Percentiles rank a stretch among this genome's conserved stretches.
phyloP scores from a whole-genome alignment of 2,329 filamentous ascomycete species.

The Beauveria bassiana region DNA sequence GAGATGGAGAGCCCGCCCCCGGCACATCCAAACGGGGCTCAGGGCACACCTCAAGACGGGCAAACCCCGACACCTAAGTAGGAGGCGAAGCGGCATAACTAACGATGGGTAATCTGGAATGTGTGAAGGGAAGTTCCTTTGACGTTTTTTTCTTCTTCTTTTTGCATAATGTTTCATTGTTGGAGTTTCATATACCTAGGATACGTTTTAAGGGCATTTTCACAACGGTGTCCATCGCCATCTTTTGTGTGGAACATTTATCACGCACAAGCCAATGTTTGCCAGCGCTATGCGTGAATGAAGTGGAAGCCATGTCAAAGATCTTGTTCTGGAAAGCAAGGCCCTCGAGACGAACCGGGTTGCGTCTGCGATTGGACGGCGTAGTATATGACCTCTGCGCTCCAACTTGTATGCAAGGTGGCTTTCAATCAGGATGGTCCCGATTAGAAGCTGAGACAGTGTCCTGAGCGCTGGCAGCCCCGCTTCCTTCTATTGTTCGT shows the following conservation, averaged over 20 bases:
- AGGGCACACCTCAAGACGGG: not conserved
- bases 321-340: too few relatives aligned
- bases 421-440: too few relatives aligned
- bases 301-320: too few relatives aligned
- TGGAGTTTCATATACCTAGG: not conserved
- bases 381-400: too few relatives aligned
- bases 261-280: not conserved
- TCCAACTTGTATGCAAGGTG: too few relatives aligned
- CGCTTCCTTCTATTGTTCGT: too few relatives aligned
- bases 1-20: conserved; percentile 5
- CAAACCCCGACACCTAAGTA: not conserved
- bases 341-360: too few relatives aligned
- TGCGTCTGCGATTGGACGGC: too few relatives aligned
- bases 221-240: not conserved
- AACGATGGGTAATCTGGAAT: not conserved
- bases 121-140: not conserved
- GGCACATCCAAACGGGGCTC: not conserved
- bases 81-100: not conserved
- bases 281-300: too few relatives aligned
- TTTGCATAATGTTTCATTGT: not conserved
- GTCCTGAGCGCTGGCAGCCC: too few relatives aligned
- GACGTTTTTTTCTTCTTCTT: not conserved
- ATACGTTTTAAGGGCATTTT: not conserved
- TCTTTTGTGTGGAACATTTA: not conserved
- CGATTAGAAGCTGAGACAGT: too few relatives aligned